Percentiles rank a stretch among this genome's conserved stretches.
Evolutionary conservation across 371 early-diverging fungal genomes (phyloP).

Genomic region (Amoeboaphelidium occidentale): DNA sequence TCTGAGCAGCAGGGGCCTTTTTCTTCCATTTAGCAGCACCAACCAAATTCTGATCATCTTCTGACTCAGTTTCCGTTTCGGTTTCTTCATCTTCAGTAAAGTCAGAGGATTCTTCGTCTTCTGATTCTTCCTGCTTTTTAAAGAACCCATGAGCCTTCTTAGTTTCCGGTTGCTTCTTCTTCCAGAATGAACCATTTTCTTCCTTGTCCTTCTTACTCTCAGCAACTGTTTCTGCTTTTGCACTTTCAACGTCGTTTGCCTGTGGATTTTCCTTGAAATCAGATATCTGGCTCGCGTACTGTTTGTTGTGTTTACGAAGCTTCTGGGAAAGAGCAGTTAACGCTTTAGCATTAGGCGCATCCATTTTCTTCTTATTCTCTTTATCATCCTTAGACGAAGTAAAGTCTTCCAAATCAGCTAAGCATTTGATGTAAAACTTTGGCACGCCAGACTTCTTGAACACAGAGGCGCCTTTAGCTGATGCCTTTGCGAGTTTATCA

Average conservation of each 20-base stretch:
- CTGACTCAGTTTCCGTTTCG: slow-evolving; percentile 1
- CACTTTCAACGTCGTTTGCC: slow-evolving; percentile 7
- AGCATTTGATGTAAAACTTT: slow-evolving; percentile 45
- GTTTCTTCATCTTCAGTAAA: slow-evolving; percentile 4
- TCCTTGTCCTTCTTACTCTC: slow-evolving; percentile 2
- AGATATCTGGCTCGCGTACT: slow-evolving; percentile 37
- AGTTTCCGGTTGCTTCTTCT: no score
- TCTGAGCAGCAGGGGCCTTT: slow-evolving; percentile 1
- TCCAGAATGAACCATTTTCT: slow-evolving; percentile 1
- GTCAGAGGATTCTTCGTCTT: slow-evolving; percentile 7
- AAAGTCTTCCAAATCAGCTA: slow-evolving; percentile 55
- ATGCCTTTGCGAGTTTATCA: slow-evolving; percentile 51
- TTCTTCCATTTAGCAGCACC: no score
- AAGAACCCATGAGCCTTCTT: slow-evolving; percentile 13
- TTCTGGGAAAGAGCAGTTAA: slow-evolving; percentile 74
- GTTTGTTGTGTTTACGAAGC: slow-evolving; percentile 60
- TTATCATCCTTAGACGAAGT: slow-evolving; percentile 22
- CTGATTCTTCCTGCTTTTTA: no score
- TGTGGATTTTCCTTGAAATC: slow-evolving; percentile 33
- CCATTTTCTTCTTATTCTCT: slow-evolving; percentile 62
- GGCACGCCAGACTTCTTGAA: slow-evolving; percentile 37
- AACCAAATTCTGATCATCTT: no score
- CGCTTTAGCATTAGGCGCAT: slow-evolving; percentile 47
- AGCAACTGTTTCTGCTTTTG: background rate
- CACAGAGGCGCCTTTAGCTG: slow-evolving; percentile 34